Base-by-base conservation (phyloP, 140 eudicot species). In the Stevia rebaudiana region DNA sequence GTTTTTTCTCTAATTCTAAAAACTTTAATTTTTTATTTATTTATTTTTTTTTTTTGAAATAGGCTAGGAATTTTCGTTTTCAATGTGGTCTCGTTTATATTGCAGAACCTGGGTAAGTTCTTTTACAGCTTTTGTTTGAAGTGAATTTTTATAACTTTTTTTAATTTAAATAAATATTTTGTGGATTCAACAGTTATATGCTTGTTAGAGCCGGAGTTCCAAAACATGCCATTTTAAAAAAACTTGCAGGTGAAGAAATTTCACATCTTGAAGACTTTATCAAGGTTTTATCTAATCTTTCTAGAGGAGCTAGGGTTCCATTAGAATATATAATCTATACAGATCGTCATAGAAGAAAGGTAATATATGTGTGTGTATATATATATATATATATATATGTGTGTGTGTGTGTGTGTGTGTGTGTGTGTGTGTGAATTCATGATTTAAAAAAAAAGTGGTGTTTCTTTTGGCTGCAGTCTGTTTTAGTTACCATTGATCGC, bases 51-150 rank as follows among this genome's bases (percentile, higher is more conserved):
- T 55, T 61, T 25, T 24, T 17, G 37, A 36, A 72, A 84, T 89
- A 91, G 94, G 96, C 95, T 63, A 80, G 96, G 57, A 87, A 91
- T 80, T 91, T 91, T 69, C 95, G 98, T 12, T 91, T 91, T 64
- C 84, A 73, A 35, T 87, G 98, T 79, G 98, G 98, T 76, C 90
- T 87, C 44, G 96, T 91, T 19, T 91, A 91, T 70, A 87, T 91
- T 52, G 78, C 95, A 1, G 98, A 91, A 55, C 95, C 89, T 0
- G 71, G 97, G 88, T 83, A 56, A 74, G 49, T 48, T 21, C 41
- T 47, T 69, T 70, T 31, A 36, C 15, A 35, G 6, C 11, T 33
- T 9, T 25, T 44, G 33, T 28, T 28, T 5, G 2, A 37, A 23
- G 30, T 57, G 62, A 57, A 35, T 56, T 46, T 46, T 21, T 33